Conservation (phyloP, 192 early-diverging fungal genomes). For the Entomortierella lignicola region DNA sequence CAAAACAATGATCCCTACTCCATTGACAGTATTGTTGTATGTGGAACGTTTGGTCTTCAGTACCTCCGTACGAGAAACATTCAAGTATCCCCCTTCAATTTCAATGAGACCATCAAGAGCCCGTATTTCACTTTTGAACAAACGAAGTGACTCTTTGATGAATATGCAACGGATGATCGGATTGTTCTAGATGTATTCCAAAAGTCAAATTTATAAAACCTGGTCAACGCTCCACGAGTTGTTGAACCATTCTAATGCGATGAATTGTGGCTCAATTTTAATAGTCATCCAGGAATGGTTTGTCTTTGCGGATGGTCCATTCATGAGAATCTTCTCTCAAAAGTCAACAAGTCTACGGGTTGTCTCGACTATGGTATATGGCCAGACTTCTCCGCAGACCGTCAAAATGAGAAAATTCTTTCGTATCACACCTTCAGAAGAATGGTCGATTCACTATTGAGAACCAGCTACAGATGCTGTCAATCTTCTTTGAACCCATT, state of each 20-base stretch:
- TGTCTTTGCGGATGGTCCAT: background rate
- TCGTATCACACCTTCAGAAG: background rate
- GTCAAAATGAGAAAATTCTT: background rate
- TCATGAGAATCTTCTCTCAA: background rate
- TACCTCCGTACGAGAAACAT: background rate
- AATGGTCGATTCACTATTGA: background rate
- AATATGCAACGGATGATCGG: background rate
- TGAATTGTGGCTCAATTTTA: background rate
- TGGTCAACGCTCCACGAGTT: background rate
- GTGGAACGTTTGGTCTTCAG: background rate
- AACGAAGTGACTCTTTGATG: background rate
- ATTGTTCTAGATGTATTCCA: background rate
- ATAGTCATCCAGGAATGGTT: slow-evolving; percentile 1
- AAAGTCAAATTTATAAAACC: background rate
- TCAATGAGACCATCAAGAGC: background rate
- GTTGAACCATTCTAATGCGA: background rate
- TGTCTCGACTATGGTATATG: background rate
- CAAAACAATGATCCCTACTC: background rate
- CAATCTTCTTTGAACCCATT: background rate
- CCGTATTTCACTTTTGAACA: background rate
- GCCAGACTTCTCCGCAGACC: background rate
- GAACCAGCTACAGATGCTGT: background rate
- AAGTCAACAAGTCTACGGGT: background rate
- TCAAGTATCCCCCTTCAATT: background rate
- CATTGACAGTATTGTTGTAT: slow-evolving; percentile 5